Evolutionary conservation across 2,329 filamentous ascomycete species (phyloP), one percentile per base, ranked within the genome.

Genomic region (Colletotrichum sp.): DNA sequence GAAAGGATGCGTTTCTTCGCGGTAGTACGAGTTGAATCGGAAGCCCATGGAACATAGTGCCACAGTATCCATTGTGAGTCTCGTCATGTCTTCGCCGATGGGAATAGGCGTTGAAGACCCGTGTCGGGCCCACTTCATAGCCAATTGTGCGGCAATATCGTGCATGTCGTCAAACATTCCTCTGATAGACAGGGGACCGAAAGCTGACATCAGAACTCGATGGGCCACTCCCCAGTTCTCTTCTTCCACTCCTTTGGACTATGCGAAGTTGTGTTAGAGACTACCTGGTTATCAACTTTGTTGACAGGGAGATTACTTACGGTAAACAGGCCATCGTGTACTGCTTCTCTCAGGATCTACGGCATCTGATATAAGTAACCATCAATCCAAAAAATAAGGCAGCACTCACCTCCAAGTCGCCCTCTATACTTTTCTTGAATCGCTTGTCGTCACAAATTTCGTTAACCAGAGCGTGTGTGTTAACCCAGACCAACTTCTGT

Each of bases 131-230:
- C 89, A 91, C 78, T 91, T 91, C 78, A 90, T 82, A 5, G 89
- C 86, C 36, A 91, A 79, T 75, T 92, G 89, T 2, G 85, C 84
- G 7, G 88, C 86, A 69, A 91, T 86, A 77, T 91, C 90, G 71
- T 87, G 83, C 87, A 88, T 88, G 75, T 88, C 86, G 78, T 87
- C 85, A 73, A 90, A 92, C 90, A 92, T 91, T 12, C 83, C 83
- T 36, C 90, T 88, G 79, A 95, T 94, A 2, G 90, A 87, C 16
- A 94, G 82, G 0, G 93, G 93, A 0, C 93, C 93, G 80, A 95
- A 94, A 2, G 92, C 92, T 0, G 93, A 93, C 80, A 93, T 89
- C 70, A 95, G 84, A 12, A 93, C 84, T 24, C 92, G 86, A 80
- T 94, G 91, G 30, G 94, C 93, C 76, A 93, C 88, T 24, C 87